Base-by-base conservation (phyloP, 345 rosid genomes). In the Abelmoschus esculentus region DNA sequence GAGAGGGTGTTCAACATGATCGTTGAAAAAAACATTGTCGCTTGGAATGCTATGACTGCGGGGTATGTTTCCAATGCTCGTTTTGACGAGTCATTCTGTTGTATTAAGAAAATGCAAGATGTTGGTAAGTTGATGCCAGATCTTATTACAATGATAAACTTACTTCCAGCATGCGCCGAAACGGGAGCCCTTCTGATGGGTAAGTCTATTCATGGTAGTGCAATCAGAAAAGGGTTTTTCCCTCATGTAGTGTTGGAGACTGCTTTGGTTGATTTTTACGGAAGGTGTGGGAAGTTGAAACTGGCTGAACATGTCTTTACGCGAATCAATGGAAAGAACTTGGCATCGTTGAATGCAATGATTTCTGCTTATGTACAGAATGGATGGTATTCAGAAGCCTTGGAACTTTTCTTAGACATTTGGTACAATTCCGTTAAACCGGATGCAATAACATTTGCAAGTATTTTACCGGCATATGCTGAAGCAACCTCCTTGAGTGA, bases 21-120 rank as follows among this genome's bases (percentile, higher is more conserved):
- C 59, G 61, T 71, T 50, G 69, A 73, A n/a, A 83, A 74, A 75
- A 86, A 78, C 28, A 61, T 80, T 18, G 90, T 84, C 69, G 81
- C 86, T 74, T 92, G 92, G 89, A 92, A 92, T 76, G 84, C 88
- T 60, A 84, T 92, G 92, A 61, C 88, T 61, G 83, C 81, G 11
- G 95, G 86, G 36, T 89, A 90, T 76, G 82, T 77, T 76, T 61
- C 63, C 26, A 83, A 77, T 71, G 74, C 70, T 44, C 65, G 61
- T 66, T 79, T 70, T 42, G 5, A 32, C 3, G 79, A 86, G 75
- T 87, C 90, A 17, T 80, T 86, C 62, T 59, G 77, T 72, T 86
- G 88, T 66, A 70, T 88, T 78, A 81, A 75, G 73, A 80, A 70
- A 56, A 83, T 92, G 86, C 83, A 72, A 47, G 84, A 82, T 32